Percentiles rank a stretch among this genome's conserved stretches.
Evolutionary conservation across 164 flowering plant species (phyloP).

Genomic region (Nelumbo lutea): DNA sequence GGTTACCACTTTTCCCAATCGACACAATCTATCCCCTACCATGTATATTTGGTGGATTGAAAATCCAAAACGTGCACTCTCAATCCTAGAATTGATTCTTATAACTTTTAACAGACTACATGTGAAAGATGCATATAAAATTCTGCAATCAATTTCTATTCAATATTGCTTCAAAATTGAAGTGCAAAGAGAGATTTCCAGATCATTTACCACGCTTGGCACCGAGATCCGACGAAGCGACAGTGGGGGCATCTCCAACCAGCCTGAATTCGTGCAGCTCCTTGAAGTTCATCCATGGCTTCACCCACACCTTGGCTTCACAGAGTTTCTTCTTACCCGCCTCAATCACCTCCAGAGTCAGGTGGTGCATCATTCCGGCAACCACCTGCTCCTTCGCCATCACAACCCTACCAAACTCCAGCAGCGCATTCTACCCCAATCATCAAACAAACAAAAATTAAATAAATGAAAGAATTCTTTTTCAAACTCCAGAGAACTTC

Average conservation of each 20-base stretch:
- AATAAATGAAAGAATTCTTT: too few relatives aligned
- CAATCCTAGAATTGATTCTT: too few relatives aligned
- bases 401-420: conserved; percentile 62
- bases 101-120: too few relatives aligned
- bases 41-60: too few relatives aligned
- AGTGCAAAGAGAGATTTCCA: not conserved
- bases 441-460: not conserved
- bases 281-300: conserved; percentile 75
- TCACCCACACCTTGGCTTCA: conserved; percentile 76
- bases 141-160: too few relatives aligned
- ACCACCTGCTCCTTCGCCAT: conserved; percentile 73
- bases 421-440: conserved; percentile 41
- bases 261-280: conserved; percentile 70
- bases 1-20: too few relatives aligned
- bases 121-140: too few relatives aligned
- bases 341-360: conserved; percentile 62
- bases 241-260: conserved; percentile 34
- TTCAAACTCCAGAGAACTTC: too few relatives aligned
- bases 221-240: conserved; percentile 62
- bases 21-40: too few relatives aligned
- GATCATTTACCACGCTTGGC: conserved; percentile 37
- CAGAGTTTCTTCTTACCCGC: conserved; percentile 69
- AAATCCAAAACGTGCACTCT: too few relatives aligned
- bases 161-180: not conserved
- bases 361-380: conserved; percentile 61